These are phyloP conservation scores for Fusarium albosuccineum DNA, from an alignment of 2,329 filamentous ascomycete genomes.

Conservation along the genomic window DNA sequence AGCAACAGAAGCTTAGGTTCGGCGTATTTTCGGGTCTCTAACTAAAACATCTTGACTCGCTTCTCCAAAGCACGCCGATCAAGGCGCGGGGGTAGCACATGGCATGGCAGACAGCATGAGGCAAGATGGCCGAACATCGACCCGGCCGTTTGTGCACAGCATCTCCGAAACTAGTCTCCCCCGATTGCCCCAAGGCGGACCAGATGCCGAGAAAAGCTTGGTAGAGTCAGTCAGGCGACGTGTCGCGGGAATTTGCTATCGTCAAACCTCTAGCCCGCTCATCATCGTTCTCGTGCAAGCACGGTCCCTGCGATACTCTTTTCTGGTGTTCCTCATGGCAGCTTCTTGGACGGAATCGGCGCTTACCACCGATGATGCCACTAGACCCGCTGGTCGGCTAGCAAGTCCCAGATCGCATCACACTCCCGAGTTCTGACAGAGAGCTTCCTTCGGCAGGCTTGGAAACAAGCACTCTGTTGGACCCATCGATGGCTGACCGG, in stretches of 20 bases:
- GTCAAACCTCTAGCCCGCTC: not conserved
- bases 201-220: slow-evolving; percentile 42
- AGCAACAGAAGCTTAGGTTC: slow-evolving; percentile 17
- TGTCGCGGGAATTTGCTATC: slow-evolving; percentile 22
- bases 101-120: slow-evolving; percentile 39
- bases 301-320: not conserved
- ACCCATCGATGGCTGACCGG: slow-evolving; percentile 37
- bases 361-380: slow-evolving; percentile 6
- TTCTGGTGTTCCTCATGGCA: slow-evolving; percentile 1
- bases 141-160: slow-evolving; percentile 39
- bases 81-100: slow-evolving; percentile 42
- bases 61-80: slow-evolving; percentile 35
- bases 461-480: slow-evolving; percentile 42
- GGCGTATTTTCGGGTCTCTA: slow-evolving; percentile 38
- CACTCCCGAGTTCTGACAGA: slow-evolving; percentile 39
- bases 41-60: slow-evolving; percentile 24
- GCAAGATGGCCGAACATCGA: slow-evolving; percentile 37
- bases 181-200: slow-evolving; percentile 25
- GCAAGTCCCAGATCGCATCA: slow-evolving; percentile 25
- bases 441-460: slow-evolving; percentile 26
- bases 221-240: slow-evolving; percentile 25
- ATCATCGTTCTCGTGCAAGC: not conserved
- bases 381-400: slow-evolving; percentile 18
- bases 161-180: slow-evolving; percentile 37
- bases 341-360: slow-evolving; percentile 8